phyloP scores from a whole-genome alignment of 2,329 filamentous ascomycete genomes.

The Macrophomina pseudophaseolina region DNA sequence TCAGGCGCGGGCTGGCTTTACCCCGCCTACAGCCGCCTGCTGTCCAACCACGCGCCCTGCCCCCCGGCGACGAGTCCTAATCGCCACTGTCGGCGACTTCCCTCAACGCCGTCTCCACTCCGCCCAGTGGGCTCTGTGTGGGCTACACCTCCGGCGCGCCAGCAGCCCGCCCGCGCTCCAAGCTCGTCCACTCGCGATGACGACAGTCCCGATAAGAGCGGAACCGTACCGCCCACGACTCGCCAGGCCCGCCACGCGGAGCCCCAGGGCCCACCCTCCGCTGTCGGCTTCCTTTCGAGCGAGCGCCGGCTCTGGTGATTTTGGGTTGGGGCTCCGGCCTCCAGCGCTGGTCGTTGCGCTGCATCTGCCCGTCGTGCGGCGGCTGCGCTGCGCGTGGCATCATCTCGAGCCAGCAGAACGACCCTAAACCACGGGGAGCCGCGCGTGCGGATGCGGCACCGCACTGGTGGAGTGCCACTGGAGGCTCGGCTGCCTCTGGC shows the following conservation, averaged over 20 bases:
- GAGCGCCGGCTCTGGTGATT: conserved; percentile 31
- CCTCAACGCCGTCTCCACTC: neutral
- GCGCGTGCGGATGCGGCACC: conserved; percentile 23
- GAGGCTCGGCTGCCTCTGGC: conserved; percentile 13
- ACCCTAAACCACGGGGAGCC: conserved; percentile 7
- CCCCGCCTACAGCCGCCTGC: conserved; percentile 8
- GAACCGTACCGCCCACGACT: conserved; percentile 22
- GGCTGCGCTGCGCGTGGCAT: neutral
- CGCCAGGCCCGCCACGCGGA: conserved; percentile 11
- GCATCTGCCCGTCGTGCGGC: neutral
- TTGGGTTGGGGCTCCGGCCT: neutral
- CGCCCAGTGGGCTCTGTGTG: neutral
- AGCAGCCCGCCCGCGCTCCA: conserved; percentile 11
- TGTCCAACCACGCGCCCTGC: neutral
- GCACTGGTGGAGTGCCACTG: conserved; percentile 4
- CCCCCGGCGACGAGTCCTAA: neutral
- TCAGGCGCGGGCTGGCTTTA: conserved; percentile 11
- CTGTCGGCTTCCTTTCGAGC: conserved; percentile 45
- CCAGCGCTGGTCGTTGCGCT: neutral
- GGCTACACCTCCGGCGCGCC: neutral
- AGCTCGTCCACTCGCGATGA: neutral
- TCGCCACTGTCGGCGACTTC: neutral
- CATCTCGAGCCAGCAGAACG: neutral
- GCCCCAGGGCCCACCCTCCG: neutral
- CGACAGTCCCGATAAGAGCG: conserved; percentile 18